Base-by-base conservation (phyloP, 345 rosid species). In the Pugionium cornutum region DNA sequence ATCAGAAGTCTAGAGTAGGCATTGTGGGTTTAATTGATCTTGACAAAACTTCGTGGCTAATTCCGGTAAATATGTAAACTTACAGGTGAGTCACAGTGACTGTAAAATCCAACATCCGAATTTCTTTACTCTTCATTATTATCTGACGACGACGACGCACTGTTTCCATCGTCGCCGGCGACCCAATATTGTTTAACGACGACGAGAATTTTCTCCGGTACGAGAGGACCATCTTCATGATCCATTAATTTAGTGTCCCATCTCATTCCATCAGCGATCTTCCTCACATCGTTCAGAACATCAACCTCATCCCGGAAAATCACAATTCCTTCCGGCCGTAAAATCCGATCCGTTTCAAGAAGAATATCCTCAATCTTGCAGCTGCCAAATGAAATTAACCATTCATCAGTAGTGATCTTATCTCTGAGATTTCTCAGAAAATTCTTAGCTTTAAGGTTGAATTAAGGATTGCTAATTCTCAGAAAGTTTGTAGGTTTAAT, bases 161-260 rank as follows among this genome's bases (percentile, higher is more conserved):
- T 82, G 75, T 89, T 86, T 34, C 82, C 84, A 52, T 73, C 67
- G 6, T 67, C 54, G 35, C 84, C 40, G 50, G 90, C 99, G 45
- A 84, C 89, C 99, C 99, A 90, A 58, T 94, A 90, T 64, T 82
- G 97, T 71, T 94, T 94, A 47, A 77, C 76, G 55, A 84, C 97
- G 40, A 82, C 80, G 39, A 94, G 75, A 51, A 90, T 83, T 76
- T 94, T 90, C 77, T 84, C 89, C 0, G 97, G 87, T 27, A 88
- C 89, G 1, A 94, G 91, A 40, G 99, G 99, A 10, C 99, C 97
- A 25, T 94, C 99, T 80, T 94, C 99, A 2, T 90, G 96, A 79
- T 94, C 99, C 78, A 83, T 68, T 81, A 90, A 53, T 76, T 85
- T 94, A 51, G 88, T 77, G 54, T 94, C 89, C 99, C 99, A 94